Evolutionary conservation across 1,139 yeast species (phyloP).

Genomic region (Suhomyces maxii): DNA sequence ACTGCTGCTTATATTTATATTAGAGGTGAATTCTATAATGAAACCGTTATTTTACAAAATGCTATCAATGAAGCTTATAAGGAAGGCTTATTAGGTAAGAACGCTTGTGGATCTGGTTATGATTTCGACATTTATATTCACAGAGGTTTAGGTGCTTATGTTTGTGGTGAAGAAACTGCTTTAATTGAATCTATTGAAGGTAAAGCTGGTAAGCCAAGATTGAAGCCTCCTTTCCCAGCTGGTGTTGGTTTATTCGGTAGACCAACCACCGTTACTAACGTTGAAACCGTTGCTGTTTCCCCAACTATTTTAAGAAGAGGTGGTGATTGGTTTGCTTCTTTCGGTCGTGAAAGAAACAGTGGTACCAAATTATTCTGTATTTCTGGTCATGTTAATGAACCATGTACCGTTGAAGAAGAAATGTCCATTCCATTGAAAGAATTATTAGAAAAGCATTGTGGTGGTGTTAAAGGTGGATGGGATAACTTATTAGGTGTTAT

Average conservation of each 20-base stretch:
- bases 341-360: conserved; percentile 80
- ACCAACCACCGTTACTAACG: conserved; percentile 87
- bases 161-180: conserved; percentile 91
- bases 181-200: conserved; percentile 86
- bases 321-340: conserved; percentile 78
- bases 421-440: conserved; percentile 86
- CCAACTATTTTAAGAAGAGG: conserved; percentile 89
- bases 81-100: conserved; percentile 75
- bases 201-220: conserved; percentile 88
- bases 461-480: conserved; percentile 91
- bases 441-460: conserved; percentile 82
- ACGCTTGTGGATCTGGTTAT: conserved; percentile 86
- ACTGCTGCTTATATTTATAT: conserved; percentile 89
- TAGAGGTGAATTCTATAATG: conserved; percentile 86
- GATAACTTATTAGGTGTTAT: conserved; percentile 81
- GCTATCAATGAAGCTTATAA: conserved; percentile 86
- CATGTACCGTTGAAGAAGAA: conserved; percentile 90
- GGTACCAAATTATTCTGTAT: conserved; percentile 85
- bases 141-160: conserved; percentile 90
- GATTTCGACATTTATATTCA: conserved; percentile 79
- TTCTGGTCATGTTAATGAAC: conserved; percentile 87
- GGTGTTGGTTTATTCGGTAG: conserved; percentile 90
- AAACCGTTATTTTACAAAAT: conserved; percentile 65
- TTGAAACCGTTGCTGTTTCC: conserved; percentile 85
- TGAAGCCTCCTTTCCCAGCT: conserved; percentile 93